These are phyloP conservation scores for Blastosporella zonata DNA, from an alignment of 1,284 basidiomycete genomes.

Conservation along the genomic window DNA sequence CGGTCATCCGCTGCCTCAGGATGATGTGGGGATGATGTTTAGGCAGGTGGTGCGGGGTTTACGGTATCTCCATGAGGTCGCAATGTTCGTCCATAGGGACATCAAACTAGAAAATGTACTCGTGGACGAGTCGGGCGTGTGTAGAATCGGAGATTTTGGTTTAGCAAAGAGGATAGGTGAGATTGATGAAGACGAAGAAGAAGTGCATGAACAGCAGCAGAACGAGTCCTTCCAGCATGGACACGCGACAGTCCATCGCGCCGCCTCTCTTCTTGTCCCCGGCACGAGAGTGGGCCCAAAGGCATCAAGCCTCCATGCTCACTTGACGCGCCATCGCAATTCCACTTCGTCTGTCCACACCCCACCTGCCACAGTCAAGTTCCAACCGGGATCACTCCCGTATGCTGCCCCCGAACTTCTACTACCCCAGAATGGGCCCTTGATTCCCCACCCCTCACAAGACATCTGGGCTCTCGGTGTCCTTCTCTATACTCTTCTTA, in stretches of 20 bases:
- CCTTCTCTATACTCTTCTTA: slow-evolving; percentile 80
- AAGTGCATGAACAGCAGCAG: slow-evolving; percentile 22
- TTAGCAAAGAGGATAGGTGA: slow-evolving; percentile 66
- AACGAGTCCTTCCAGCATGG: slow-evolving; percentile 15
- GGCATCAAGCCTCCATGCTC: slow-evolving; percentile 22
- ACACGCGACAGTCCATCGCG: slow-evolving; percentile 30
- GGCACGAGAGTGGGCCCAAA: slow-evolving; percentile 24
- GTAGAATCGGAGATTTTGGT: slow-evolving; percentile 84
- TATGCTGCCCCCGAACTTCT: slow-evolving; percentile 75
- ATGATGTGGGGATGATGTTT: slow-evolving; percentile 87
- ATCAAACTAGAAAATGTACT: slow-evolving; percentile 97
- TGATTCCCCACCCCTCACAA: slow-evolving; percentile 60
- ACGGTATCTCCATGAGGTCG: slow-evolving; percentile 81
- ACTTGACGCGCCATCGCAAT: slow-evolving; percentile 50
- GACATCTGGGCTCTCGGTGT: slow-evolving; percentile 95
- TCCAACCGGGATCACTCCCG: slow-evolving; percentile 84
- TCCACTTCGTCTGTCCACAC: slow-evolving; percentile 49
- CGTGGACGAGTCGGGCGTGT: slow-evolving; percentile 80
- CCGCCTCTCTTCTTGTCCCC: slow-evolving; percentile 34
- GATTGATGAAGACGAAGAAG: slow-evolving; percentile 41
- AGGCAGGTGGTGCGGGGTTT: slow-evolving; percentile 87
- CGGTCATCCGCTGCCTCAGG: slow-evolving; percentile 62
- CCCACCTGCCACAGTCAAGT: slow-evolving; percentile 23
- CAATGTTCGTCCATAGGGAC: slow-evolving; percentile 83
- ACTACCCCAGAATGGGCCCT: slow-evolving; percentile 30